Base-by-base conservation (phyloP, 2,329 filamentous ascomycete genomes). In the Ophiostoma australiae region DNA sequence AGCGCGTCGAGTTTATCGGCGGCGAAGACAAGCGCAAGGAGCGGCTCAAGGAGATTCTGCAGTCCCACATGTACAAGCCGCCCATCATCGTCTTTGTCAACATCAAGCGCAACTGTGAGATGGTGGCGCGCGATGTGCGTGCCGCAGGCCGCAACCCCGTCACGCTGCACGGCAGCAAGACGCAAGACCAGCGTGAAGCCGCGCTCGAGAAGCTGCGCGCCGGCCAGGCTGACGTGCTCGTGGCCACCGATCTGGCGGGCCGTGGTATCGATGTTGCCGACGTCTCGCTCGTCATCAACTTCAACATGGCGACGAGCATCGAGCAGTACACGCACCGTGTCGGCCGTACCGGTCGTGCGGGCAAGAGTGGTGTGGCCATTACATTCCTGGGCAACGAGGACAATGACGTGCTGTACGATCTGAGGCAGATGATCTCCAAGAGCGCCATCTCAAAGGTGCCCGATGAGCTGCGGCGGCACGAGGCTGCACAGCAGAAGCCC, bases 81-180 rank as follows among this genome's bases (percentile, higher is more conserved):
- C 95, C 95, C 20, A 97, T 99, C 80, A 99, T 99, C 76, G 94
- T 99, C 74, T 99, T 99, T 79, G 95, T 99, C 87, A 99, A 99
- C 81, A 97, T 98, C 88, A 98, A 98, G 82, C 91, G 94, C 76
- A 98, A 98, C 83, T 98, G 94, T 83, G 95, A 99, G 79, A 92
- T 93, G 72, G 91, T 99, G 67, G 94, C 94, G 3, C 88, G 92
- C 73, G 94, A 98, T 78, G 95, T 99, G 83, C 95, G 97, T 78
- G 87, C 91, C 69, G 95, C 95, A 89, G 95, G 95, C 76, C 95
- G 93, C 85, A 91, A 89, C 27, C 88, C 91, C 8, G 94, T 97
- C 76, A 97, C 94, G 0, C 83, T 99, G 41, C 95, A 99, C 82
- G 94, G 95, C 74, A 92, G 89, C 82, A 99, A 99, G 81, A 97